Evolutionary conservation across 306 rosid genomes (phyloP), one percentile per base, ranked within the genome.

Genomic region (Styphnolobium japonicum): DNA sequence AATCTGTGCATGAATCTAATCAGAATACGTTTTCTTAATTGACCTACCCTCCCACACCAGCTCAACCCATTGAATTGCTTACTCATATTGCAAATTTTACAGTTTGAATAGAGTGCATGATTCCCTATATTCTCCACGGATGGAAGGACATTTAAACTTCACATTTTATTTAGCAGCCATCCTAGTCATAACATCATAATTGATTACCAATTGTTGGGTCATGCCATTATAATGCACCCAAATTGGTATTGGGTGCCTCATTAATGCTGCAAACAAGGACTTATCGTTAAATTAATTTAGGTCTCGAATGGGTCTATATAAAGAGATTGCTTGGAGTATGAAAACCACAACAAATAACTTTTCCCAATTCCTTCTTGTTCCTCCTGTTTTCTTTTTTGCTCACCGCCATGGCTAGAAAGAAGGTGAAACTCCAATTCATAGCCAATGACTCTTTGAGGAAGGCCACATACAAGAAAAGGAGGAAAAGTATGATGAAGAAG

Each of bases 341-440:
- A 10, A 45, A 16, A 39, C 1, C 33, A 75, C 46, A 58, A 37
- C 40, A 57, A n/a, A 39, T 2, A 1, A 1, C 23, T 15, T 65
- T 10, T 55, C 67, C 19, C 46, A 16, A n/a, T 37, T 25, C 11
- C 9, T 34, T 11, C 4, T 16, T 10, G 23, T 23, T 48, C 21
- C 12, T 4, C 23, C 2, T 58, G 33, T 39, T 22, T 21, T 46
- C 29, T 16, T 5, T 37, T 46, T 14, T 22, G 3, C 16, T 37
- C 52, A 71, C 0, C 10, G 9, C 57, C 67, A 76, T 60, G 81
- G 75, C 40, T 4, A 53, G 82, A 21, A 42, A 33, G 16, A 82
- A 52, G 25, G 82, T 77, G 29, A 77, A 52, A 22, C 56, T 76
- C 1, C 63, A 73, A 6, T 71, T 62, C 69, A 82, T 77, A 14